Conservation (phyloP, 306 rosid species). For the Vigna hirtella region DNA sequence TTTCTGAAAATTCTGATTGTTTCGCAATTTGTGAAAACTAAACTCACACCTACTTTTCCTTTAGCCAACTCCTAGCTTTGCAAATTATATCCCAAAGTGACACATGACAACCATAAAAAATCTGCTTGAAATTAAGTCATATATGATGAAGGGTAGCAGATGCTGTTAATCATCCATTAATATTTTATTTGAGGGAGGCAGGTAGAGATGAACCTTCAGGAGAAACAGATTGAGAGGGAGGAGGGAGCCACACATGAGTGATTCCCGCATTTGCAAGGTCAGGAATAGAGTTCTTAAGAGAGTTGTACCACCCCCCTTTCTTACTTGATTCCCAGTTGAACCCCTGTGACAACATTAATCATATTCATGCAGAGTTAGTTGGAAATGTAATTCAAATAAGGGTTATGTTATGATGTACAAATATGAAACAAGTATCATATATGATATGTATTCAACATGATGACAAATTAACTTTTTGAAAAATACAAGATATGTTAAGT, state of each 20-base stretch:
- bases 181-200: not conserved
- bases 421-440: not conserved
- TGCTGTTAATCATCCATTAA: not conserved
- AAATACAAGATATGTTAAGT: not conserved
- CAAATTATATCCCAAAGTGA: slow-evolving; percentile 1
- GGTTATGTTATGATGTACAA: not conserved
- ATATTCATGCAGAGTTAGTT: not conserved
- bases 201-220: slow-evolving; percentile 51
- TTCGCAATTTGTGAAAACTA: not conserved
- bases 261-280: slow-evolving; percentile 67
- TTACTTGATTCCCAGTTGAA: slow-evolving; percentile 88
- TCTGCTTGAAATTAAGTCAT: slow-evolving; percentile 10
- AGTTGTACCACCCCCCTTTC: slow-evolving; percentile 80
- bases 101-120: not conserved
- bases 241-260: slow-evolving; percentile 95
- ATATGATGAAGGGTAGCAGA: not conserved
- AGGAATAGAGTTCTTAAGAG: slow-evolving; percentile 59
- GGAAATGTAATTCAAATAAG: not conserved
- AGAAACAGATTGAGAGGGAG: slow-evolving; percentile 70
- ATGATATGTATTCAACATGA: not conserved
- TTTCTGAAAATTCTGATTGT: not conserved
- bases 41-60: not conserved
- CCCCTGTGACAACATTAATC: slow-evolving; percentile 55
- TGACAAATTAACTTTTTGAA: not conserved
- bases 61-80: not conserved